Evolutionary conservation across 805 yeast species (phyloP), one percentile per base, ranked within the genome.

Genomic region (Spathaspora gorwiae): DNA sequence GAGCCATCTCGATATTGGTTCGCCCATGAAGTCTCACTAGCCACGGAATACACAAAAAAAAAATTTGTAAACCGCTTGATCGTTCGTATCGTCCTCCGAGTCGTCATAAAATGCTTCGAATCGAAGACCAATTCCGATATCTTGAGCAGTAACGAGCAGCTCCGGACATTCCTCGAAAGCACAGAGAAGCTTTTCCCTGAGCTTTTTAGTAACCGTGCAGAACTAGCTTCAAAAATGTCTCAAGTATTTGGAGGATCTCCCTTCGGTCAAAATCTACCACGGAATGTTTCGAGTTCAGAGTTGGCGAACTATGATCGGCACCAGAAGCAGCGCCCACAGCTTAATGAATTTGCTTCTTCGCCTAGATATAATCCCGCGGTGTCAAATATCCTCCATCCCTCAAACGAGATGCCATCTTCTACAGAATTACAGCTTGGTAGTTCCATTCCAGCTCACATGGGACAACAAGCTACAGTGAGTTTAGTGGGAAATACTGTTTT

Each of bases 301-400:
- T 33, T 31, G 32, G 11, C 24, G 5, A 37, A n/a, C 33, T 6
- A 19, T 11, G 3, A 19, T 19, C 24, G 5, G 5, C 24, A 19
- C 24, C 24, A 19, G 24, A 19, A 5, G 39, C 37, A 33, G 30
- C 24, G 32, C 30, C 35, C 19, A 6, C 7, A 33, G 26, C 26
- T 12, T 29, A 29, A 6, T 29, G 32, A 29, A 5, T 29, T 29
- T 29, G 37, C 44, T 8, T 33, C 33, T 24, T 52, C 59, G 1
- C 59, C 62, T 24, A 56, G 58, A 26, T 53, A 47, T 37, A 58
- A 56, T 44, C 59, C 64, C 6, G 46, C 63, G 2, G 49, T 60
- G 32, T 55, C 61, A 3, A 60, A 57, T 43, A 44, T 61, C 32
- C 45, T 60, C 39, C 55, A 59, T 39, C 56, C 32, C 55, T 7